These are phyloP conservation scores for Jatropha curcas DNA, from an alignment of 345 rosid species.

Conservation along the genomic window DNA sequence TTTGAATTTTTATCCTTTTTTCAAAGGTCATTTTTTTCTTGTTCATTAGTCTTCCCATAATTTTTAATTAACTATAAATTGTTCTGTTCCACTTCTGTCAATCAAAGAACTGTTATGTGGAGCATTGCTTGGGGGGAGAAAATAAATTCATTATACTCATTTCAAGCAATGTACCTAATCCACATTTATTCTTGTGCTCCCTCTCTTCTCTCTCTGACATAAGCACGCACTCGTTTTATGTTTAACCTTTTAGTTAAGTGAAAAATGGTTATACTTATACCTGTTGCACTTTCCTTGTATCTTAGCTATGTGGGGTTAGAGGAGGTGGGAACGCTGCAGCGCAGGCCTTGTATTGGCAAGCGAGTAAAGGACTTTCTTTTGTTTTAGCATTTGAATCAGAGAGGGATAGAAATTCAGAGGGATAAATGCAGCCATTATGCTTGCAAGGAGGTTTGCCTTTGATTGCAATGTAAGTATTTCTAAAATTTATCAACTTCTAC, in stretches of 20 bases:
- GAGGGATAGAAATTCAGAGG: slow-evolving; percentile 89
- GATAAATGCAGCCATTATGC: slow-evolving; percentile 91
- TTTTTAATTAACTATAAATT: neutral
- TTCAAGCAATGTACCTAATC: neutral
- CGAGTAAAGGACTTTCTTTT: slow-evolving; percentile 65
- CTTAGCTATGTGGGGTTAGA: slow-evolving; percentile 91
- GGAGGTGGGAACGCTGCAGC: slow-evolving; percentile 98
- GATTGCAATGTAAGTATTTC: slow-evolving; percentile 74
- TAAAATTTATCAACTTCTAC: neutral
- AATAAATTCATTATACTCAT: neutral
- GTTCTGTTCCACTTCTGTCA: neutral
- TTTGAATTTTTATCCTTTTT: neutral
- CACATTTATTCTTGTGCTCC: neutral
- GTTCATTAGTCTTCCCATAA: neutral
- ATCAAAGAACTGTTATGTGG: neutral
- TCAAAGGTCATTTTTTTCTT: neutral
- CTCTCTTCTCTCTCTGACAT: neutral
- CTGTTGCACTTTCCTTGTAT: neutral
- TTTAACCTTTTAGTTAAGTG: neutral
- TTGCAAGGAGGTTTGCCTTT: slow-evolving; percentile 92
- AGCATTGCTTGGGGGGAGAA: neutral
- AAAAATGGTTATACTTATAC: neutral
- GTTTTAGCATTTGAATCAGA: slow-evolving; percentile 86
- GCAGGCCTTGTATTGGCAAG: slow-evolving; percentile 93
- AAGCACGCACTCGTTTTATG: neutral